These are phyloP conservation scores for Pistacia atlantica DNA, from an alignment of 345 rosid species.

Conservation along the genomic window DNA sequence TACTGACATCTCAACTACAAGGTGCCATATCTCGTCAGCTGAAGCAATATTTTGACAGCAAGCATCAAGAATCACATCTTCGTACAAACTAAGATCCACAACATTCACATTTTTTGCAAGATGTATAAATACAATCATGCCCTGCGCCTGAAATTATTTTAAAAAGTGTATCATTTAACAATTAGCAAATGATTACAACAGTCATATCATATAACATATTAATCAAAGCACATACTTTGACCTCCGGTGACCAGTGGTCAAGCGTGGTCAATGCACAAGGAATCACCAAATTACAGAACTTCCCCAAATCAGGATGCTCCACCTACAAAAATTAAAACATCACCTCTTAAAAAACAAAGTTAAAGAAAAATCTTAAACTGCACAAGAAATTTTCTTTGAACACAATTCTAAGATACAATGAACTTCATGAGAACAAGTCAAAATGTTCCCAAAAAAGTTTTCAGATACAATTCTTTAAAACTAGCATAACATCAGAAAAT, in stretches of 20 bases:
- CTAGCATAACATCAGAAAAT: too few relatives aligned
- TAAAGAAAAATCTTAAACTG: not conserved
- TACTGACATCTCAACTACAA: slow-evolving; percentile 79
- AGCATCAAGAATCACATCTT: slow-evolving; percentile 82
- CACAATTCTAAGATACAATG: too few relatives aligned
- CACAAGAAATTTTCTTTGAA: not conserved
- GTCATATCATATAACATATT: not conserved
- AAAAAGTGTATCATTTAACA: slow-evolving; percentile 5
- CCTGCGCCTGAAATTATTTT: slow-evolving; percentile 71
- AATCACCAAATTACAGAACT: slow-evolving; percentile 65
- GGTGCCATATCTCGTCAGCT: slow-evolving; percentile 76
- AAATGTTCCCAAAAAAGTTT: too few relatives aligned
- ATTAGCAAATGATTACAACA: not conserved
- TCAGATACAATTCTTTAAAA: too few relatives aligned
- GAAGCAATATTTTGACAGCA: slow-evolving; percentile 89
- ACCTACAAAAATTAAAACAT: slow-evolving; percentile 41
- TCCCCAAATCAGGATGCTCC: slow-evolving; percentile 55
- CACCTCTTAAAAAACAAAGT: not conserved
- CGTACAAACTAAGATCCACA: slow-evolving; percentile 56
- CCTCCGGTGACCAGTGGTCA: slow-evolving; percentile 91
- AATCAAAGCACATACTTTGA: slow-evolving; percentile 63
- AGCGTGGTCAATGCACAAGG: slow-evolving; percentile 91
- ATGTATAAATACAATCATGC: slow-evolving; percentile 73
- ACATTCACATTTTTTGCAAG: slow-evolving; percentile 63
- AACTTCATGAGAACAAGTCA: too few relatives aligned